Base-by-base conservation (phyloP, 306 rosid genomes). In the Lathyrus aphaca region DNA sequence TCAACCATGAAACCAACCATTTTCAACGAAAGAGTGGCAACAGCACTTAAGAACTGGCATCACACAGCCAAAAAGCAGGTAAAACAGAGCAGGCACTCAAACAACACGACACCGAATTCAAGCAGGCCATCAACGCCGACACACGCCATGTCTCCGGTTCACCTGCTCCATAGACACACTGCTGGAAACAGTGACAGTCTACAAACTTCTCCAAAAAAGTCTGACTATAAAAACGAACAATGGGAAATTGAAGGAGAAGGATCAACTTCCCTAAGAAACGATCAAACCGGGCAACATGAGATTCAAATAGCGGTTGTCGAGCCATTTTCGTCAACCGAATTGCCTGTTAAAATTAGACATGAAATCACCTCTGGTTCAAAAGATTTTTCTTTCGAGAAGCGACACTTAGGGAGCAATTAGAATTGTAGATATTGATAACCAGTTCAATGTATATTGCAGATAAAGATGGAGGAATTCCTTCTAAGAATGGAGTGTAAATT, bases 11-110 rank as follows among this genome's bases (percentile, higher is more conserved):
- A 63, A 64, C 86, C 86, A 4, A 85, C 87, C 10, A 73, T 89
- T 46, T 87, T 91, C 76, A 76, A 91, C 13, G 85, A 87, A 4
- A 77, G 35, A 68, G 90, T 89, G 30, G 91, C 88, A 51, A 3
- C 73, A 14, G 91, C 94, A 17, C 74, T 91, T 43, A 84, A 74
- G 75, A 77, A 68, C 3, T 89, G 94, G 97, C 94, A 81, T 75
- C 74, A 30, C 64, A 35, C 73, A 1, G 94, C 96, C 6, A 84
- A 74, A 57, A 83, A 82, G 71, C 78, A 81, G 4, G 79, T 29
- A 0, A 88, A 81, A 58, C 66, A 72, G 4, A 53, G 44, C 38
- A 76, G 61, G 14, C 80, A 79, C 18, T 79, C 89, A 1, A 88
- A 76, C 57, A 9, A 68, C 7, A 76, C 49, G 19, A 72, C 87